Base-by-base conservation (phyloP, 2,329 filamentous ascomycete species). In the Stachybotrys chlorohalonatus region DNA sequence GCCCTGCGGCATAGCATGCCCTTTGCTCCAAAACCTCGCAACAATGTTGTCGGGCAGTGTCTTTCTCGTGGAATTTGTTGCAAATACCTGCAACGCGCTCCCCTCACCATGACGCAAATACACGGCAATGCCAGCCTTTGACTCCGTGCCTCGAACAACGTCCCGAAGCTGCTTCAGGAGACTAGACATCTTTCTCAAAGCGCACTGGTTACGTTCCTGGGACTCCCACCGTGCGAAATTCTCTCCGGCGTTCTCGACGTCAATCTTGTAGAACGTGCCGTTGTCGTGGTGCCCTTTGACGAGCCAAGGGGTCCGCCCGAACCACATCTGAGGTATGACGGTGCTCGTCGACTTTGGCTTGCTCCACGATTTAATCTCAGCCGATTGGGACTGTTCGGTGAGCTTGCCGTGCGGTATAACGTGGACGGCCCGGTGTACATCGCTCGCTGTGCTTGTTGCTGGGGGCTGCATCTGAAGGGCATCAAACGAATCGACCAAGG, bases 271-370 rank as follows among this genome's bases (percentile, higher is more conserved):
- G 46, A 47, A 47, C 9, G 16, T n/a, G 15, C 46, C 46, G 8
- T 7, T 7, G 9, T 16, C n/a, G 52, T 64, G 62, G 1, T 42
- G 46, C 30, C 56, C 60, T 1, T 42, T 32, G n/a, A 64, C 60
- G 8, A 65, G 49, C 55, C 58, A 62, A 4, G 57, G 56, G 8
- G 60, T 62, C 13, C 63, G 59, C 9, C 62, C 63, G 16, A 64
- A 60, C 63, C 62, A 65, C 15, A 62, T 56, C 53, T 64, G 62
- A 2, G 61, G 53, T 1, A 63, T 11, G 46, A 13, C 11, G 9
- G 9, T n/a, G 9, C 7, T 16, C 17, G 46, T 11, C 2, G 46
- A 11, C 9, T 11, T 11, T 1, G 2, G 7, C 46, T 47, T 47
- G 5, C 11, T 24, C 11, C 11, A 13, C 17, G 46, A 8, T n/a